A percentile compares a stretch with the other conserved stretches of the same genome.
Evolutionary conservation across 2,329 filamentous ascomycete species (phyloP).

Genomic region (Xenoacremonium recifei): DNA sequence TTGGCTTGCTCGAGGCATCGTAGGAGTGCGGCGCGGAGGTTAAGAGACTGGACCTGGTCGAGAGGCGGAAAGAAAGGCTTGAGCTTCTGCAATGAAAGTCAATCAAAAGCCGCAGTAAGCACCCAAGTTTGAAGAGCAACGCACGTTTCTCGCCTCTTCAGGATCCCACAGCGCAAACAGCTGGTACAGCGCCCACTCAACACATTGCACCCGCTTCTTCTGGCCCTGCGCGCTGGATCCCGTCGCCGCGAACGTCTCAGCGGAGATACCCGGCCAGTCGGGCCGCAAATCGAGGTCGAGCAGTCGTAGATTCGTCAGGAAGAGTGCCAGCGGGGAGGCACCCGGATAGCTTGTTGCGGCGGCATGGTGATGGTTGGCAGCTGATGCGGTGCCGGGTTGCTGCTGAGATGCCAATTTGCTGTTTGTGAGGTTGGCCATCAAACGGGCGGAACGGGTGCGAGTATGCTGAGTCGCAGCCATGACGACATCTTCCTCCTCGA

Average conservation of each 20-base stretch:
- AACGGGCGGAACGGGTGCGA: conserved; percentile 25
- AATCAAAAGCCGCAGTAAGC: conserved; percentile 4
- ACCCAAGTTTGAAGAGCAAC: conserved; percentile 14
- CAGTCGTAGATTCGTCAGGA: conserved; percentile 80
- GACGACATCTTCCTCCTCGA: conserved; percentile 14
- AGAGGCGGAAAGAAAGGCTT: conserved; percentile 87
- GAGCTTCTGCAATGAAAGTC: conserved; percentile 64
- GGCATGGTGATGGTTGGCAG: conserved; percentile 4
- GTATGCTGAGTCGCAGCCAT: conserved; percentile 25
- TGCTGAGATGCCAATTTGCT: conserved; percentile 16
- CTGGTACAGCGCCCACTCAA: conserved; percentile 90
- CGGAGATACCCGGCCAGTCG: conserved; percentile 78
- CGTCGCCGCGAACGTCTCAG: conserved; percentile 63
- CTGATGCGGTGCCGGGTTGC: conserved; percentile 3
- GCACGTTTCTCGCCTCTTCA: conserved; percentile 70
- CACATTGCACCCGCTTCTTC: conserved; percentile 76
- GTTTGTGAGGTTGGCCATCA: conserved; percentile 24
- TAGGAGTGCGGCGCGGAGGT: conserved; percentile 80
- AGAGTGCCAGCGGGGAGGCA: conserved; percentile 39
- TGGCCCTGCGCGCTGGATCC: conserved; percentile 69
- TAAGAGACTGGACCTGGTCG: conserved; percentile 87
- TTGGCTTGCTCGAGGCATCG: conserved; percentile 81
- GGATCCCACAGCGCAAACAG: conserved; percentile 84
- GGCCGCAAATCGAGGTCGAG: conserved; percentile 72
- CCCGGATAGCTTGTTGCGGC: conserved; percentile 9